Conservation (phyloP, 1,284 basidiomycete species). For the Ustilago tritici region DNA sequence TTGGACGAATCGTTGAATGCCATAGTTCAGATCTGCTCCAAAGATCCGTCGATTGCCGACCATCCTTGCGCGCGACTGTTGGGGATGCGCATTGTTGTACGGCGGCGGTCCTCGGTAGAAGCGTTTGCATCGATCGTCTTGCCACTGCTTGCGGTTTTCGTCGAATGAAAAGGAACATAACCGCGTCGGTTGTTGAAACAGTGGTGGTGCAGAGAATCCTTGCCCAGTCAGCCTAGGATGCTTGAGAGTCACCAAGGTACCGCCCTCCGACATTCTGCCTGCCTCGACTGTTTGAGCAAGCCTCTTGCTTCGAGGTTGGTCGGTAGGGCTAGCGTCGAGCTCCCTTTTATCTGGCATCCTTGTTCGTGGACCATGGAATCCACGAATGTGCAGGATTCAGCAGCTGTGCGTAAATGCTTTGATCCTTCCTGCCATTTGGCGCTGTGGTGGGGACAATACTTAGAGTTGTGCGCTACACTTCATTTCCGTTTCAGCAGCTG, state of each 20-base stretch:
- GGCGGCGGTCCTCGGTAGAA: conserved; percentile 54
- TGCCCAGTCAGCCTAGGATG: conserved; percentile 21
- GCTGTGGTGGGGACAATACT: background rate
- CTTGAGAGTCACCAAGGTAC: conserved; percentile 20
- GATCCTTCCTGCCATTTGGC: conserved; percentile 13
- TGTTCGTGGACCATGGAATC: conserved; percentile 12
- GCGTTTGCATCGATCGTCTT: conserved; percentile 51
- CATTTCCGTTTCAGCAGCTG: conserved; percentile 6
- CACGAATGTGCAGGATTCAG: conserved; percentile 33
- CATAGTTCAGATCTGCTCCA: conserved; percentile 66
- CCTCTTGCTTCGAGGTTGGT: conserved; percentile 9
- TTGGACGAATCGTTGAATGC: conserved; percentile 76
- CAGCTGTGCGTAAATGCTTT: conserved; percentile 3
- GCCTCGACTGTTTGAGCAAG: background rate
- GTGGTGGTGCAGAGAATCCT: conserved; percentile 18
- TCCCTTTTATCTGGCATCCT: conserved; percentile 38
- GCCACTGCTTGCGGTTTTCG: conserved; percentile 33
- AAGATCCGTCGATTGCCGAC: conserved; percentile 10
- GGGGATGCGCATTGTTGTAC: conserved; percentile 28
- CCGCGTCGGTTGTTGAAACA: conserved; percentile 49
- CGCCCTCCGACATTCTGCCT: conserved; percentile 1
- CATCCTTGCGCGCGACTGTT: background rate
- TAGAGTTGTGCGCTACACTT: background rate
- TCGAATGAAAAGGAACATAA: conserved; percentile 60
- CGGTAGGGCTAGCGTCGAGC: background rate